Evolutionary conservation across 768 basidiomycete genomes (phyloP), one percentile per base, ranked within the genome.

Genomic region (Boletus sp.): DNA sequence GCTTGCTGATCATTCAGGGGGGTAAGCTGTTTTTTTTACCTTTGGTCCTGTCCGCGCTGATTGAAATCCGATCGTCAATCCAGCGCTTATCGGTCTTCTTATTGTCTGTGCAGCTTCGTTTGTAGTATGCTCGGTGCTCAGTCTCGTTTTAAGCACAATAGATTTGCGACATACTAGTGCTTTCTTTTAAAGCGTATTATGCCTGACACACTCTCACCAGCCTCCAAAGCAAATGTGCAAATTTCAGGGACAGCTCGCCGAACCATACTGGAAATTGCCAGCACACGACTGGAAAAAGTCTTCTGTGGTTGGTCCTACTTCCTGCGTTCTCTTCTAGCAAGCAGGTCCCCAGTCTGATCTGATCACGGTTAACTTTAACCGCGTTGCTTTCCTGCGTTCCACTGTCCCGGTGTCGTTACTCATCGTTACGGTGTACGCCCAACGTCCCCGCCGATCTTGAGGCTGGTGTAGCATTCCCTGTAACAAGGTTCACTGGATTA

Each of bases 41-140:
- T 33, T 2, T 40, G 30, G 4, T 35, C 5, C 10, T 25, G 5
- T 2, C 21, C 2, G 1, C 25, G 34, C 25, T 41, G 10, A 14
- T 25, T 50, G 29, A 65, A 29, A 11, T 25, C 4, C 6, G 44
- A 14, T 32, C 33, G 8, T 27, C 59, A 10, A 57, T 57, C n/a
- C 23, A 88, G 87, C 82, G 2, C 73, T 90, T 40, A 90, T 91
- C 54, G 89, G 88, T 7, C 77, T 90, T 14, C 58, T 87, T 88
- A 15, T 69, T 90, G 74, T 84, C 57, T 67, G 77, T 66, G 3
- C 27, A 33, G 4, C n/a, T 34, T 34, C 10, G 6, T 39, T 19
- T 7, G 1, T 27, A 23, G 17, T 25, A 3, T 44, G 11, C 14
- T 43, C 7, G 4, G 4, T 56, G 10, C 44, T 63, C 17, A 49